phyloP scores from a whole-genome alignment of 352 stramenopile species.

The Pythium dissotocum region DNA sequence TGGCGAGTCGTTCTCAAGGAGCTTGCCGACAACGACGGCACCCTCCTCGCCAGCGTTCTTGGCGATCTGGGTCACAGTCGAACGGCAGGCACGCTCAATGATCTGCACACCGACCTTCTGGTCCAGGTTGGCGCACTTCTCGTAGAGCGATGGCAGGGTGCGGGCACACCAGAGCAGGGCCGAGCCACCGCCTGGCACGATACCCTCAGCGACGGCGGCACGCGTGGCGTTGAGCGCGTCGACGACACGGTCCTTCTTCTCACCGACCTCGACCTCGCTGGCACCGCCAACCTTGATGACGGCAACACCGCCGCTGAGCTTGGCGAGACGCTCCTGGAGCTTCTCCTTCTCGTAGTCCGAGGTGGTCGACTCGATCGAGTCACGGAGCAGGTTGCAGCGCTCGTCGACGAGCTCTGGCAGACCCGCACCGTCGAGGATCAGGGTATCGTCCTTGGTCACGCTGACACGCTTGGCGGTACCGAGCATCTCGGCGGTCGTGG shows the following conservation, averaged over 20 bases:
- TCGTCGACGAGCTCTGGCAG: conserved; percentile 94
- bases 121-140: conserved; percentile 94
- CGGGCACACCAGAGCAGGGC: conserved; percentile 97
- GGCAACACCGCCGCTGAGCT: conserved; percentile 98
- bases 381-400: conserved; percentile 94
- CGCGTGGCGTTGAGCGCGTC: conserved; percentile 99
- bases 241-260: conserved; percentile 99
- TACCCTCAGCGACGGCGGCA: conserved; percentile 98
- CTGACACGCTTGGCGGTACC: conserved; percentile 94
- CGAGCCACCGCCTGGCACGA: conserved; percentile 98
- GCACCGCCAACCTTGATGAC: conserved; percentile 99
- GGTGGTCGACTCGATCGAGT: conserved; percentile 95
- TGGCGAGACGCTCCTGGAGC: conserved; percentile 99
- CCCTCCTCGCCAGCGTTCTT: conserved; percentile 98
- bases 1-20: conserved; percentile 95
- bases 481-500: conserved; percentile 94
- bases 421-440: conserved; percentile 96
- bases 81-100: conserved; percentile 93
- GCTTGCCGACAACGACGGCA: conserved; percentile 97
- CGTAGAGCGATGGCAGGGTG: conserved; percentile 88
- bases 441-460: conserved; percentile 99
- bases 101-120: conserved; percentile 98
- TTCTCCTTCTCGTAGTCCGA: conserved; percentile 99
- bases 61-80: conserved; percentile 96
- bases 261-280: conserved; percentile 98